These are phyloP conservation scores for Calonectria naviculata DNA, from an alignment of 2,329 filamentous ascomycete species.

Conservation along the genomic window DNA sequence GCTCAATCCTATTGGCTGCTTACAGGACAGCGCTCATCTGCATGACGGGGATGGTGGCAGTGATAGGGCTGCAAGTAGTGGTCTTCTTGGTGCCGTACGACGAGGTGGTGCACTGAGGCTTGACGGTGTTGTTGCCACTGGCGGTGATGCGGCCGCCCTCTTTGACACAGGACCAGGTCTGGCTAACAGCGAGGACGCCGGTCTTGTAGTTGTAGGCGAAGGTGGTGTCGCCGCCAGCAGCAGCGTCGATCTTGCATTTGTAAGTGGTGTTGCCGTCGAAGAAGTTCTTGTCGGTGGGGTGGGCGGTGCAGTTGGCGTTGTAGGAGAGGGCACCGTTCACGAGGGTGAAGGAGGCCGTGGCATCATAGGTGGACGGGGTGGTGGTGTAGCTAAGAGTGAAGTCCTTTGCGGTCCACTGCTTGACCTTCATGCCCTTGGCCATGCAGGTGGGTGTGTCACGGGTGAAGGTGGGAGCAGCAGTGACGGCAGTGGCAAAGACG, in stretches of 20 bases:
- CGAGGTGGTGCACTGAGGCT: constrained; percentile 25
- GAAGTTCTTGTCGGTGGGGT: constrained; percentile 56
- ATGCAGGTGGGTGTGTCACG: constrained; percentile 36
- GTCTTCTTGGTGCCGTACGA: constrained; percentile 30
- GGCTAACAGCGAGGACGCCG: constrained; percentile 54
- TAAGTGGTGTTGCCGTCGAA: constrained; percentile 60
- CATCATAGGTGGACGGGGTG: constrained; percentile 58
- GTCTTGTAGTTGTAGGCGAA: constrained; percentile 57
- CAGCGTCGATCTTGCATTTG: constrained; percentile 51
- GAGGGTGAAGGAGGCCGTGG: constrained; percentile 60
- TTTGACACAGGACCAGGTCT: constrained; percentile 60
- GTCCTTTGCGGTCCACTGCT: constrained; percentile 53
- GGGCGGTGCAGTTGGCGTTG: constrained; percentile 51
- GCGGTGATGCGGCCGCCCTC: constrained; percentile 49
- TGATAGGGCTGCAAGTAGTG: constrained; percentile 37
- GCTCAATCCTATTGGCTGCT: background rate
- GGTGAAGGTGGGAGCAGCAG: constrained; percentile 38
- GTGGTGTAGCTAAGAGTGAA: constrained; percentile 62
- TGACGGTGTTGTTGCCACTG: constrained; percentile 39
- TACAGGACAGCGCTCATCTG: constrained; percentile 44
- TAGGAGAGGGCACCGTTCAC: constrained; percentile 57
- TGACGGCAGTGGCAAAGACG: constrained; percentile 40
- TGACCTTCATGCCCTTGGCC: constrained; percentile 33
- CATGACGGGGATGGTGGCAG: constrained; percentile 38
- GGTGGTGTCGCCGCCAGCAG: constrained; percentile 39